Evolutionary conservation across 306 rosid genomes (phyloP).

Genomic region (Citrullus colocynthis): DNA sequence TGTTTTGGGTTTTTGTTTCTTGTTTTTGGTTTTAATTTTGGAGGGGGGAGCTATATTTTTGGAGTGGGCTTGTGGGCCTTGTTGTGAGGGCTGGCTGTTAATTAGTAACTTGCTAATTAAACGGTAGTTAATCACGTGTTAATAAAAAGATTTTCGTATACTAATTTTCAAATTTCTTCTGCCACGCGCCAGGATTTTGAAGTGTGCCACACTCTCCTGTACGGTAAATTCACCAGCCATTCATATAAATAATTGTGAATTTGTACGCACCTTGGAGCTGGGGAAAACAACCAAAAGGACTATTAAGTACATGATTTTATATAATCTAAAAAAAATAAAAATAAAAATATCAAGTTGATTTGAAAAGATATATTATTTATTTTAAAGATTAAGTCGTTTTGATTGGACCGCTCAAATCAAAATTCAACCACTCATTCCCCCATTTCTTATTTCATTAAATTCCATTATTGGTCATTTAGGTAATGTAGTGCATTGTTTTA

Average conservation of each 20-base stretch:
- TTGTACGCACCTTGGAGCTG: neutral
- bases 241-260: neutral
- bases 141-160: neutral
- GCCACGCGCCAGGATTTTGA: neutral
- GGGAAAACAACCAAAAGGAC: neutral
- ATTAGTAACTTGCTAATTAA: constrained; percentile 1
- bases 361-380: neutral
- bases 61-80: constrained; percentile 5
- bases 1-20: no score
- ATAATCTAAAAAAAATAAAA: neutral
- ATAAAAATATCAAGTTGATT: no score
- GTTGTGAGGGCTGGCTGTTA: neutral
- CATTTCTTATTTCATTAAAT: neutral
- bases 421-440: neutral
- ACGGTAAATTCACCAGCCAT: neutral
- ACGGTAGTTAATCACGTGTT: constrained; percentile 7
- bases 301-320: neutral
- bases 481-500: neutral
- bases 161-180: neutral
- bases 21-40: neutral
- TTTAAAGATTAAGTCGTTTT: neutral
- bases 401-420: neutral
- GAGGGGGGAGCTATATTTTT: neutral
- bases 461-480: neutral
- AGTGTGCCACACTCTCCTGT: neutral